Conservation (phyloP, 148 eudicot species). For the Bassia scoparia region DNA sequence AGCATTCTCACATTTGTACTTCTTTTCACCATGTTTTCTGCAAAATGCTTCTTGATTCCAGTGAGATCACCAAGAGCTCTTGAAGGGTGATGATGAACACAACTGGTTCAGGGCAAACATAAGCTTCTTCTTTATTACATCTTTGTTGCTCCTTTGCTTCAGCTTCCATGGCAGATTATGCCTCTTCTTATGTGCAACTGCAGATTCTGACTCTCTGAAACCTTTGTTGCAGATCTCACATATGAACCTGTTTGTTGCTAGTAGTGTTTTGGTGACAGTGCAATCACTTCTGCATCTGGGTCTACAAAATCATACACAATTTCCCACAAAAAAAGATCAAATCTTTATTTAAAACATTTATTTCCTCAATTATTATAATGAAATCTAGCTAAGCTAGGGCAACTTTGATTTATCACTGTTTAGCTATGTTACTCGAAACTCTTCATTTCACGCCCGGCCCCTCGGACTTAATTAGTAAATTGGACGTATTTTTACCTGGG, state of each 20-base stretch:
- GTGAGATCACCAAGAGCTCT: conserved; percentile 95
- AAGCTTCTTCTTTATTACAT: conserved; percentile 52
- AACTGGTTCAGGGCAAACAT: conserved; percentile 88
- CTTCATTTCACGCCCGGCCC: neutral
- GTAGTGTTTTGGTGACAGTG: conserved; percentile 74
- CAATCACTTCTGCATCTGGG: conserved; percentile 94
- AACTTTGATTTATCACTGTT: neutral
- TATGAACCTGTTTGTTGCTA: conserved; percentile 77
- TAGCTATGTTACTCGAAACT: neutral
- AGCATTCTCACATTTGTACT: conserved; percentile 82
- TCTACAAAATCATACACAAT: conserved; percentile 57
- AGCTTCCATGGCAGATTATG: conserved; percentile 96
- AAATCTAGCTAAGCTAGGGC: conserved; percentile 12
- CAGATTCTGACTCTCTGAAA: conserved; percentile 90
- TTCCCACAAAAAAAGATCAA: neutral
- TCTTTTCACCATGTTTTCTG: conserved; percentile 92
- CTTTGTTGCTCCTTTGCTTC: conserved; percentile 59
- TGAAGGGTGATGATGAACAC: conserved; percentile 83
- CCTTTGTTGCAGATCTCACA: conserved; percentile 94
- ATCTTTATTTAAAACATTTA: neutral
- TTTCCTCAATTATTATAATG: neutral
- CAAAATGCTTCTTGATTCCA: conserved; percentile 90
- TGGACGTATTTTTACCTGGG: no score
- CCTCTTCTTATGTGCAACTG: conserved; percentile 95
- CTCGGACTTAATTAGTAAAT: no score